Evolutionary conservation across 805 yeast genomes (phyloP).

Genomic region (Lipomyces yamanashiensis): DNA sequence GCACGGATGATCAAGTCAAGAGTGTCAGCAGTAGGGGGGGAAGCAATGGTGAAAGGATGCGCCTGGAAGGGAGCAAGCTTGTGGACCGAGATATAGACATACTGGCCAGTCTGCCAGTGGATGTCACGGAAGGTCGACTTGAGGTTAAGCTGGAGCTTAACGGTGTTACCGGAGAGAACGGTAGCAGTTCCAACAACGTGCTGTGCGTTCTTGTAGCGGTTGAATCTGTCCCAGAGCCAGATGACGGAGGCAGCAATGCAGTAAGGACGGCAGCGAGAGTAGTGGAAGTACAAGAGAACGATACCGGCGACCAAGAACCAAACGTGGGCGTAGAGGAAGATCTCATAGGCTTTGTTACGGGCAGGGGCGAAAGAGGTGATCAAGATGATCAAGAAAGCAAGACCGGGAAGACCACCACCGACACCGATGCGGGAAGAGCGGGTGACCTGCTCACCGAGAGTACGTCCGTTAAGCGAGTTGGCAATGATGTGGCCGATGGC

Average conservation of each 20-base stretch:
- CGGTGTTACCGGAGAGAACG: slow-evolving; percentile 35
- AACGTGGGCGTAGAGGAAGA: slow-evolving; percentile 37
- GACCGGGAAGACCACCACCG: slow-evolving; percentile 33
- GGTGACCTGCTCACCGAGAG: slow-evolving; percentile 31
- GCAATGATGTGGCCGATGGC: slow-evolving; percentile 37
- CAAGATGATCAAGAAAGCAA: slow-evolving; percentile 35
- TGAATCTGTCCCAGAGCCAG: slow-evolving; percentile 37
- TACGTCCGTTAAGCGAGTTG: slow-evolving; percentile 21
- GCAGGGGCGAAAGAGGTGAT: slow-evolving; percentile 36
- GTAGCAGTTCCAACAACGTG: slow-evolving; percentile 29
- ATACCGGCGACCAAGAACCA: slow-evolving; percentile 36
- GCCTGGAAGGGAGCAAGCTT: slow-evolving; percentile 38
- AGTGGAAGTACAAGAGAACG: slow-evolving; percentile 36
- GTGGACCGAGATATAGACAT: slow-evolving; percentile 35
- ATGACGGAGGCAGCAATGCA: slow-evolving; percentile 33
- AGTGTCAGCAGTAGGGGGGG: slow-evolving; percentile 32
- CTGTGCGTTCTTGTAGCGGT: slow-evolving; percentile 34
- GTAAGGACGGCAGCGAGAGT: slow-evolving; percentile 36
- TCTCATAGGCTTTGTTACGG: slow-evolving; percentile 36
- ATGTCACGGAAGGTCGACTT: slow-evolving; percentile 36
- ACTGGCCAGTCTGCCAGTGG: slow-evolving; percentile 39
- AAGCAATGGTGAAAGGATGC: slow-evolving; percentile 38
- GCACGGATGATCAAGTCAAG: slow-evolving; percentile 44
- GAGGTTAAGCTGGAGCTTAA: slow-evolving; percentile 33
- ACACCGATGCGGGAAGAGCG: slow-evolving; percentile 32